Percentiles rank a stretch among this genome's conserved stretches.
Conservation (phyloP, 139 green algal genomes). For the Asterochloris erici region DNA sequence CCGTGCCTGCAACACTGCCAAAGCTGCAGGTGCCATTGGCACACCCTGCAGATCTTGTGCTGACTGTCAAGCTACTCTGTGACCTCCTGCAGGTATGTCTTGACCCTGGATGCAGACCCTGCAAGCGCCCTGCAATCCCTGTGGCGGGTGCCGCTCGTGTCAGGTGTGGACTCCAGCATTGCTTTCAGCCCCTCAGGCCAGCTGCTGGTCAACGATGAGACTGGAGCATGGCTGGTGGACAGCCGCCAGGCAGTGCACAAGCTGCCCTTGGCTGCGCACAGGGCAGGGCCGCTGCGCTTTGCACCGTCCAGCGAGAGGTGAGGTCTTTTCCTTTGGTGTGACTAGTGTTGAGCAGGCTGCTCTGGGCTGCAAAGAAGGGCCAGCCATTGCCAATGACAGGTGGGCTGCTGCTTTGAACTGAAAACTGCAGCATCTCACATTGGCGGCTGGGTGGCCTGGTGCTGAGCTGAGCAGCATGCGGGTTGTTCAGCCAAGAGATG, state of each 20-base stretch:
- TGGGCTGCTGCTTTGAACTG: too few relatives aligned
- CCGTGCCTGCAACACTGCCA: too few relatives aligned
- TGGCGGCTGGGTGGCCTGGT: too few relatives aligned
- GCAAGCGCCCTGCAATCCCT: background rate
- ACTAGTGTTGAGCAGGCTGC: too few relatives aligned
- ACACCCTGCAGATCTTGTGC: too few relatives aligned
- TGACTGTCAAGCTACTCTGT: too few relatives aligned
- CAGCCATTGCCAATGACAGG: too few relatives aligned
- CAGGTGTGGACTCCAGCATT: background rate
- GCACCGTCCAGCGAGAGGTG: background rate
- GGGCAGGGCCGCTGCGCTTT: slow-evolving; percentile 1
- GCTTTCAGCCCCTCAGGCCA: slow-evolving; percentile 15
- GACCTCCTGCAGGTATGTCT: slow-evolving; percentile 1
- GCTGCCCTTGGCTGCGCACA: slow-evolving; percentile 5
- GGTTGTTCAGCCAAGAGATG: too few relatives aligned
- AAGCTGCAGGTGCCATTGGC: too few relatives aligned
- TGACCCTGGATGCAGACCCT: slow-evolving; percentile 1
- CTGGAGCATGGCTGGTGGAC: background rate
- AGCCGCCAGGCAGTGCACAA: slow-evolving; percentile 6
- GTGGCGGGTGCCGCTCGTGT: slow-evolving; percentile 16
- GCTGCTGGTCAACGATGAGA: slow-evolving; percentile 7
- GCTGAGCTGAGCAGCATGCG: too few relatives aligned
- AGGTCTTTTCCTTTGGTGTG: background rate
- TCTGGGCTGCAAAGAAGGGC: too few relatives aligned
- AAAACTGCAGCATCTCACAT: too few relatives aligned